phyloP scores from a whole-genome alignment of 2,329 filamentous ascomycete species.

The Epichloe baconii region DNA sequence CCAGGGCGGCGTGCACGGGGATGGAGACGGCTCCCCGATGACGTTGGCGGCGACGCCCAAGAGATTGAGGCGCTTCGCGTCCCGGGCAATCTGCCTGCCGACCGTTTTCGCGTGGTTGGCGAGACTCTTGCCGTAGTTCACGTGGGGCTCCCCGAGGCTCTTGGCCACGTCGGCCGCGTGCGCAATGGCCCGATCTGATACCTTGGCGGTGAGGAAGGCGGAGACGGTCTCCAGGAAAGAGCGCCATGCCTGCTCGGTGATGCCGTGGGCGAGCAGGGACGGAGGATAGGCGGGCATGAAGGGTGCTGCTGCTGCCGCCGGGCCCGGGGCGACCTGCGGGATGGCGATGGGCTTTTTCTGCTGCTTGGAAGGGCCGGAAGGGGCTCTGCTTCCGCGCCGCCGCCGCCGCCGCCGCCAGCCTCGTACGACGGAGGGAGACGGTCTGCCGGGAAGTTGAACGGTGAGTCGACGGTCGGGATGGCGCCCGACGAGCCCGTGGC shows the following conservation, averaged over 20 bases:
- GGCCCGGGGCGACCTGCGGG: constrained; percentile 22
- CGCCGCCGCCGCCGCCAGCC: no score
- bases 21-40: no score
- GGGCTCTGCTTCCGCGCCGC: no score
- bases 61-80: no score
- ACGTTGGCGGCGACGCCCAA: no score
- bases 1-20: no score
- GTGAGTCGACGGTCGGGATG: constrained; percentile 10
- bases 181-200: constrained; percentile 28
- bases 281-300: constrained; percentile 26
- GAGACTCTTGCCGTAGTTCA: no score
- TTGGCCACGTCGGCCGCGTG: constrained; percentile 25
- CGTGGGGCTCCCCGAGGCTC: no score
- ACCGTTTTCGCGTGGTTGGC: no score
- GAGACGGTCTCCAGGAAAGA: constrained; percentile 28
- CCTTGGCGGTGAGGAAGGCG: constrained; percentile 31
- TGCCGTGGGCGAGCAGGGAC: constrained; percentile 24
- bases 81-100: no score
- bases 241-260: constrained; percentile 21
- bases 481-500: neutral
- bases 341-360: constrained; percentile 24
- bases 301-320: constrained; percentile 19
- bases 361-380: no score
- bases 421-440: constrained; percentile 15
- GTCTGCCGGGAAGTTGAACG: constrained; percentile 26